A percentile compares a stretch with the other conserved stretches of the same genome.
Evolutionary conservation across 805 yeast genomes (phyloP).

Genomic region (Yamadazyma akitaensis): DNA sequence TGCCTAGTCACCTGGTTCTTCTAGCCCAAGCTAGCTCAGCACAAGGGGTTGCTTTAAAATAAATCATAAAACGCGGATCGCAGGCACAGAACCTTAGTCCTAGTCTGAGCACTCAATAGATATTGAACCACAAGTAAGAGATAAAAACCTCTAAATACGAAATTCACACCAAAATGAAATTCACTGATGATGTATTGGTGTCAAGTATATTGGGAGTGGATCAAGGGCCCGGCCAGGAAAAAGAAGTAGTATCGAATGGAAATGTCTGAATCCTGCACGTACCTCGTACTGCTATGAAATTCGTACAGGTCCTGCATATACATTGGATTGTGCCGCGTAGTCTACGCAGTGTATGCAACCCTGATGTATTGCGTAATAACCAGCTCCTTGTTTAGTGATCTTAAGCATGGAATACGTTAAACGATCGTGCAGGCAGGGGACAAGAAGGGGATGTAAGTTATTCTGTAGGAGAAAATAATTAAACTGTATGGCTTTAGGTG

Average conservation of each 20-base stretch:
- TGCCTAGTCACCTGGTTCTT: no score
- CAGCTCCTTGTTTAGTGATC: background rate
- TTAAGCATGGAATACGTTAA: background rate
- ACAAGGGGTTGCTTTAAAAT: background rate
- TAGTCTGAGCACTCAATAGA: no score
- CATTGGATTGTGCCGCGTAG: background rate
- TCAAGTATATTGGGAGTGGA: background rate
- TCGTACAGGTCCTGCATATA: background rate
- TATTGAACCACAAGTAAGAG: no score
- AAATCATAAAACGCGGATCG: conserved; percentile 1
- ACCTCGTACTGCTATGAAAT: background rate
- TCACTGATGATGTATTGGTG: no score
- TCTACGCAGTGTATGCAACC: background rate
- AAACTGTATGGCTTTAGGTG: no score
- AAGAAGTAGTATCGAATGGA: background rate
- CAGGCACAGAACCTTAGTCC: no score
- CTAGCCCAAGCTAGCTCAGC: no score
- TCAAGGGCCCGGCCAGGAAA: background rate
- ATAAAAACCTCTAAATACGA: no score
- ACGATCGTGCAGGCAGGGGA: background rate
- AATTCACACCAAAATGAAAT: no score
- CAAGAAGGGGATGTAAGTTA: background rate
- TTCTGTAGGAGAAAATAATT: no score
- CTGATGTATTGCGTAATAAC: background rate
- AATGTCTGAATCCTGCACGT: background rate